These are phyloP conservation scores for Alternaria gaisen DNA, from an alignment of 2,329 filamentous ascomycete species.

Conservation along the genomic window DNA sequence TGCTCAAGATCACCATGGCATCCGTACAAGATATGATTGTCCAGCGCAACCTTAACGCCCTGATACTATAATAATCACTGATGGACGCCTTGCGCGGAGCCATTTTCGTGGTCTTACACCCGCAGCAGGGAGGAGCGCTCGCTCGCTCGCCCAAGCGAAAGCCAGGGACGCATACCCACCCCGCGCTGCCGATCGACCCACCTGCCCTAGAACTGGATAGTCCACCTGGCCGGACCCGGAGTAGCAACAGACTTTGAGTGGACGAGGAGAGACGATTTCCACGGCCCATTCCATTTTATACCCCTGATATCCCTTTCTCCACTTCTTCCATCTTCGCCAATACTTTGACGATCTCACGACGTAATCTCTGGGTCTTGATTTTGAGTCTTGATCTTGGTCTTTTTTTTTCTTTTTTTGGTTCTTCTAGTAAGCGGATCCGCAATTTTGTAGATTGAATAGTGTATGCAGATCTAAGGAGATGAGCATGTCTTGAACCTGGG, in stretches of 20 bases:
- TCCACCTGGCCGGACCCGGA: conserved; percentile 4
- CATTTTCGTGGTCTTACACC: background rate
- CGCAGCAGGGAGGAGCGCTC: background rate
- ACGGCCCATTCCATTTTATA: conserved; percentile 37
- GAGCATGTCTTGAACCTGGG: conserved; percentile 17
- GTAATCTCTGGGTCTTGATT: conserved; percentile 18
- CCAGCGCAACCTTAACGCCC: conserved; percentile 60
- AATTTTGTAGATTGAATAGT: conserved; percentile 18
- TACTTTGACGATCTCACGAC: conserved; percentile 35
- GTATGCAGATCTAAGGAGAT: conserved; percentile 2
- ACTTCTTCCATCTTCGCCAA: conserved; percentile 23
- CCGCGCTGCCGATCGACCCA: conserved; percentile 11
- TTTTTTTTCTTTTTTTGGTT: background rate
- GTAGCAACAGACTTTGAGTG: conserved; percentile 11
- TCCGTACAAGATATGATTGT: conserved; percentile 65
- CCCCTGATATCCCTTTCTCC: conserved; percentile 36
- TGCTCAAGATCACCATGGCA: conserved; percentile 66
- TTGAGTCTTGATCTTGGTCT: conserved; percentile 4
- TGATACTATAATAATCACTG: conserved; percentile 52
- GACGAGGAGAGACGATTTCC: conserved; percentile 15
- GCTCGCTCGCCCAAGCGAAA: conserved; percentile 1
- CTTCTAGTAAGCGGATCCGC: conserved; percentile 16
- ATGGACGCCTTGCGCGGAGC: conserved; percentile 1
- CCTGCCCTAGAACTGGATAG: conserved; percentile 5
- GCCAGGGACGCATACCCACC: conserved; percentile 2